These are phyloP conservation scores for Candida gorgasii DNA, from an alignment of 805 yeast genomes.

Conservation along the genomic window DNA sequence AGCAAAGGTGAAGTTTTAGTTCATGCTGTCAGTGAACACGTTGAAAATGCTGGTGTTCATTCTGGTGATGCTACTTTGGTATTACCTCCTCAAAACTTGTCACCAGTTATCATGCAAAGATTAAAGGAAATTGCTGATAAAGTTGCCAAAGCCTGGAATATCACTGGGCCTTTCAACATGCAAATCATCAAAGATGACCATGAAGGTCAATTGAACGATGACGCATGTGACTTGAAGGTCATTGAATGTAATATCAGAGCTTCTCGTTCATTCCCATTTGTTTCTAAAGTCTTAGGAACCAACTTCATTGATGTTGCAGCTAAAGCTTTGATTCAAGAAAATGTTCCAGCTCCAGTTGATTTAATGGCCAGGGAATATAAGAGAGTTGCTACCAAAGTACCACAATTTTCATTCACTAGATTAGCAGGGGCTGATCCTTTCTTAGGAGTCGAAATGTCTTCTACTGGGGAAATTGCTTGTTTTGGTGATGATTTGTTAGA, in stretches of 20 bases:
- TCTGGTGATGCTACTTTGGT: slow-evolving; percentile 98
- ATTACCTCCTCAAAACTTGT: slow-evolving; percentile 94
- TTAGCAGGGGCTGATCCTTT: slow-evolving; percentile 98
- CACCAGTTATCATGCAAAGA: slow-evolving; percentile 64
- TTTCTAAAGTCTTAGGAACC: slow-evolving; percentile 94
- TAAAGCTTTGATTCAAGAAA: slow-evolving; percentile 64
- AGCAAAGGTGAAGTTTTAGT: slow-evolving; percentile 89
- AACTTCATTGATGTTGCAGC: slow-evolving; percentile 97
- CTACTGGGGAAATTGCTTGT: slow-evolving; percentile 86
- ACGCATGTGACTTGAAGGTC: slow-evolving; percentile 64
- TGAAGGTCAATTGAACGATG: slow-evolving; percentile 50
- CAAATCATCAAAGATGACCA: slow-evolving; percentile 84
- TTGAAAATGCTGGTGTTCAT: slow-evolving; percentile 98
- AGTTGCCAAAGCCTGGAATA: slow-evolving; percentile 91
- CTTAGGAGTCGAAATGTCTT: slow-evolving; percentile 98
- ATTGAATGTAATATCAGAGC: slow-evolving; percentile 99
- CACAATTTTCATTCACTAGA: slow-evolving; percentile 96
- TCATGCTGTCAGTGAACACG: slow-evolving; percentile 98
- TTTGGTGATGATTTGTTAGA: slow-evolving; percentile 84
- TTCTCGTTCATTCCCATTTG: slow-evolving; percentile 98
- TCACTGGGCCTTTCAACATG: slow-evolving; percentile 96
- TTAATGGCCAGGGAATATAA: slow-evolving; percentile 74
- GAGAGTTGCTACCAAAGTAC: slow-evolving; percentile 95
- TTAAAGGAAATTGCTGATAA: slow-evolving; percentile 90
- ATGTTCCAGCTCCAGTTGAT: slow-evolving; percentile 77